These are phyloP conservation scores for Solanum bulbocastanum DNA, from an alignment of 257 asterid genomes.

Conservation along the genomic window DNA sequence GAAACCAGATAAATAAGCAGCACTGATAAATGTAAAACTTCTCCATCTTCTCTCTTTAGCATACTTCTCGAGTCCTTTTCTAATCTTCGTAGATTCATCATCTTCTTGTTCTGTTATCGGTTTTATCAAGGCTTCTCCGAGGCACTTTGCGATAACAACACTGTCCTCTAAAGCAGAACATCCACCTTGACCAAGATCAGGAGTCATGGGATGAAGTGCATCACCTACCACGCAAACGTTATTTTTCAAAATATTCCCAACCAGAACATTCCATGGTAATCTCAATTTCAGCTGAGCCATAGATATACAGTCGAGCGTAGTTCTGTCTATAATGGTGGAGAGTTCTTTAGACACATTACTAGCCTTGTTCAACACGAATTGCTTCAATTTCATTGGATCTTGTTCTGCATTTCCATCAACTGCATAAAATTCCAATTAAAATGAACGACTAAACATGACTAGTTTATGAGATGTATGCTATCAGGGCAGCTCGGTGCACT, in stretches of 20 bases:
- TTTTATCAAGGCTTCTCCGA: conserved; percentile 22
- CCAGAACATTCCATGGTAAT: conserved; percentile 50
- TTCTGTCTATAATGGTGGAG: conserved; percentile 32
- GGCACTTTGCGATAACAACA: conserved; percentile 51
- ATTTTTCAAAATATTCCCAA: conserved; percentile 29
- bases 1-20: conserved; percentile 44
- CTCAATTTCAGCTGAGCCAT: conserved; percentile 38
- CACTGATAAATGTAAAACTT: conserved; percentile 43
- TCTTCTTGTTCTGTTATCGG: background rate
- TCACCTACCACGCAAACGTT: conserved; percentile 62
- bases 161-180: conserved; percentile 68
- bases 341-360: conserved; percentile 18
- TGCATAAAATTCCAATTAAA: conserved; percentile 4
- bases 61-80: conserved; percentile 32
- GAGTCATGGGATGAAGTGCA: conserved; percentile 85
- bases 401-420: conserved; percentile 29
- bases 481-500: background rate
- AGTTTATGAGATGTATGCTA: background rate
- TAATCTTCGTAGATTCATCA: conserved; percentile 4
- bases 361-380: conserved; percentile 36
- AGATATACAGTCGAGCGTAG: conserved; percentile 32
- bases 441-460: background rate
- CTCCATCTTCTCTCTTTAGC: conserved; percentile 64
- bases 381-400: conserved; percentile 52
- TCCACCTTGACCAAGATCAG: conserved; percentile 79